Conservation (phyloP, 371 early-diverging fungal genomes). For the Parasitella parasitica region DNA sequence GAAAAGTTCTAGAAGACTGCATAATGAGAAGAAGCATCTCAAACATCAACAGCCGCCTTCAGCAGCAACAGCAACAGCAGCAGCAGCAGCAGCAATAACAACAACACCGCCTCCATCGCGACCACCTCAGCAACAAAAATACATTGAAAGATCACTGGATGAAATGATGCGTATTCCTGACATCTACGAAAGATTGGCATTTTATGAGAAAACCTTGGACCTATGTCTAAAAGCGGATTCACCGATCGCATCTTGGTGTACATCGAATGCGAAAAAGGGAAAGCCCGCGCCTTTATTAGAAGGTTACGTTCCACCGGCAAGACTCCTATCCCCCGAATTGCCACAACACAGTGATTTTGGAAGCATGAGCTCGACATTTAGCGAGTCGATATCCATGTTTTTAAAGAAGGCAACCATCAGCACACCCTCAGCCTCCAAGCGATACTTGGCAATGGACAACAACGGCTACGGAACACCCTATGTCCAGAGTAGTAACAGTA, state of each 20-base stretch:
- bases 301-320: conserved; percentile 29
- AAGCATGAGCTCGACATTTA: conserved; percentile 8
- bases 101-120: not conserved
- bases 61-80: not conserved
- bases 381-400: conserved; percentile 20
- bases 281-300: conserved; percentile 21
- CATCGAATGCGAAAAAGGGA: conserved; percentile 21
- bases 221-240: conserved; percentile 31
- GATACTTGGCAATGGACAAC: not conserved
- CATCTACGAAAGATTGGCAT: conserved; percentile 31
- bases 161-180: conserved; percentile 46
- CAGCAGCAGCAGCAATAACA: not conserved
- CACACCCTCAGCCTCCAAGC: not conserved
- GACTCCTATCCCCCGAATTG: conserved; percentile 10
- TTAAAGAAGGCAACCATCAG: conserved; percentile 18
- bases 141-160: conserved; percentile 29
- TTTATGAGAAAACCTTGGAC: conserved; percentile 35
- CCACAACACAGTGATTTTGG: conserved; percentile 2
- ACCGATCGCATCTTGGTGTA: conserved; percentile 24
- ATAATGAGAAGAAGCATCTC: not conserved
- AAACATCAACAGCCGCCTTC: not conserved
- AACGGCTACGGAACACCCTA: not conserved
- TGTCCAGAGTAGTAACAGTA: not conserved
- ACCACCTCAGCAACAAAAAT: conserved; percentile 15
- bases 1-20: conserved; percentile 3